Evolutionary conservation across 495 filamentous ascomycete species (phyloP).

Genomic region (Penicillium samsonianum): DNA sequence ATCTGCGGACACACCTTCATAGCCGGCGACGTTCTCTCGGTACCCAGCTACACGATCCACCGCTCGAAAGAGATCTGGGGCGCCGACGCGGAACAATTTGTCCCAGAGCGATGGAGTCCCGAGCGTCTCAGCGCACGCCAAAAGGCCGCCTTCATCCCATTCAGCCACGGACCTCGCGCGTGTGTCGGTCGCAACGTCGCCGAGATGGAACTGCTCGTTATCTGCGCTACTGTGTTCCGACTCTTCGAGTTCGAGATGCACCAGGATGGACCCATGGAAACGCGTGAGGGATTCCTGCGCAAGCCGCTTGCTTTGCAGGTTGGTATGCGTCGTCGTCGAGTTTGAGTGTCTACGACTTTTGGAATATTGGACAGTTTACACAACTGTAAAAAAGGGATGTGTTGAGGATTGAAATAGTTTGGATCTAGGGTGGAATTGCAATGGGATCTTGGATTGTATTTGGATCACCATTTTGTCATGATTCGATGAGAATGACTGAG

Average conservation of each 20-base stretch:
- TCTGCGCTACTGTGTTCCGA: constrained; percentile 72
- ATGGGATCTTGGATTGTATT: neutral
- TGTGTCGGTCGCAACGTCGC: constrained; percentile 88
- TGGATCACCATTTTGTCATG: constrained; percentile 6
- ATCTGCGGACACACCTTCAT: constrained; percentile 66
- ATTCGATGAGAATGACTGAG: constrained; percentile 12
- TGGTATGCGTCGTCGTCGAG: constrained; percentile 59
- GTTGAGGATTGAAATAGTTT: neutral
- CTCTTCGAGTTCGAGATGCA: constrained; percentile 73
- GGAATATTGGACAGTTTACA: neutral
- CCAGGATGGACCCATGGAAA: constrained; percentile 69
- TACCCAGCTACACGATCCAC: constrained; percentile 88
- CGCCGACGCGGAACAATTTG: constrained; percentile 69
- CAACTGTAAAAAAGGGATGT: neutral
- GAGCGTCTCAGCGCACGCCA: constrained; percentile 59
- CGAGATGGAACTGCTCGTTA: constrained; percentile 89
- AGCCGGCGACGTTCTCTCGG: constrained; percentile 73
- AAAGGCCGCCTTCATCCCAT: constrained; percentile 83
- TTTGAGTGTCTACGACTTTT: constrained; percentile 8
- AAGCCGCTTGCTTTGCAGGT: constrained; percentile 79
- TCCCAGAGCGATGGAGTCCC: constrained; percentile 75
- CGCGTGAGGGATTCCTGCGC: constrained; percentile 83
- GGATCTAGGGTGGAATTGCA: constrained; percentile 16
- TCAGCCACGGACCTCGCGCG: constrained; percentile 75
- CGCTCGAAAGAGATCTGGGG: constrained; percentile 85